Conservation (phyloP, 2,329 filamentous ascomycete species). For the Rugonectria rugulosa region DNA sequence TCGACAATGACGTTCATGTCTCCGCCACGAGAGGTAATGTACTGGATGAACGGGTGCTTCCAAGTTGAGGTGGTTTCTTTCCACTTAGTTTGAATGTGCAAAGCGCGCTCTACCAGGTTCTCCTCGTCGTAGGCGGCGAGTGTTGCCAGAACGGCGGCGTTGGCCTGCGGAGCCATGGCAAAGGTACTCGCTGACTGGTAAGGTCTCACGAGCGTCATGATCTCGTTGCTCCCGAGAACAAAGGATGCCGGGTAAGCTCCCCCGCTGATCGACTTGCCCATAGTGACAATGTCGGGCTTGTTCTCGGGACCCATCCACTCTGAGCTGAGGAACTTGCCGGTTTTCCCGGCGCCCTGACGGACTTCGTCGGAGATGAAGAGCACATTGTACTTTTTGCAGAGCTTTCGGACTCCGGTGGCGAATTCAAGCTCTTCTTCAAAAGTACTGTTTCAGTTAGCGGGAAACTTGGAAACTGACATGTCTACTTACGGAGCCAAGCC, state of each 20-base stretch:
- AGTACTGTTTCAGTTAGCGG: conserved; percentile 1
- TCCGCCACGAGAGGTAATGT: conserved; percentile 17
- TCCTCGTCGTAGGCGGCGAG: conserved; percentile 20
- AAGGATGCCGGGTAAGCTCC: conserved; percentile 27
- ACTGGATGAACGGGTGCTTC: conserved; percentile 20
- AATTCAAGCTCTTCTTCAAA: conserved; percentile 22
- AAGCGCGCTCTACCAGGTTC: conserved; percentile 19
- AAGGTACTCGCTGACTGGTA: conserved; percentile 19
- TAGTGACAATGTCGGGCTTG: conserved; percentile 32
- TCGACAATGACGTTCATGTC: conserved; percentile 23
- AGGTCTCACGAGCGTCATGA: conserved; percentile 20
- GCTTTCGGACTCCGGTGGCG: conserved; percentile 11
- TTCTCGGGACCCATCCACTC: conserved; percentile 31
- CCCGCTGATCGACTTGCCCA: conserved; percentile 32
- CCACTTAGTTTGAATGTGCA: conserved; percentile 17
- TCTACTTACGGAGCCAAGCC: conserved; percentile 12
- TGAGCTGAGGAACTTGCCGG: conserved; percentile 33
- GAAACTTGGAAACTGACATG: neutral
- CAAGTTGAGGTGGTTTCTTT: conserved; percentile 17
- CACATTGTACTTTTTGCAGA: conserved; percentile 27
- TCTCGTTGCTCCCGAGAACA: conserved; percentile 23
- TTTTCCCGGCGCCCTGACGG: conserved; percentile 32
- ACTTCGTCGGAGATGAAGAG: conserved; percentile 37
- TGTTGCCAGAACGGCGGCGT: conserved; percentile 14
- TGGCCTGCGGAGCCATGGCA: conserved; percentile 21